Evolutionary conservation across 2,329 filamentous ascomycete species (phyloP), one percentile per base, ranked within the genome.

Genomic region (Penicillium sp.): DNA sequence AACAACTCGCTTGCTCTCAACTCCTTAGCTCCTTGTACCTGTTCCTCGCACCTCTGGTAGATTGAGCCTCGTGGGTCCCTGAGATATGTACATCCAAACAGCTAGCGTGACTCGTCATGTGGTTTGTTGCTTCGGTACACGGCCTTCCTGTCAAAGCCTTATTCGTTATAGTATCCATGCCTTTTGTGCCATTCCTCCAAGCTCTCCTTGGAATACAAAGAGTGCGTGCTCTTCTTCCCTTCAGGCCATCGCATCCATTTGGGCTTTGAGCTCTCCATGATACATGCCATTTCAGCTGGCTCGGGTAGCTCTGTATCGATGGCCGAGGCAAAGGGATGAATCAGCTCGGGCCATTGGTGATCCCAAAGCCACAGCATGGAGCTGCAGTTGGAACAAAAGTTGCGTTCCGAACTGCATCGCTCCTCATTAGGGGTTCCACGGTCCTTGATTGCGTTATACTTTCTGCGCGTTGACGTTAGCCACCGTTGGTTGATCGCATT

Each of bases 311-410:
- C 68, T 4, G 70, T 73, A 59, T 76, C 74, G 52, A 76, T 75
- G 18, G 73, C 74, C 7, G 72, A 71, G 4, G 73, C 72, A 61
- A 76, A 76, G 1, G 73, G 74, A 57, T 76, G 74, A 43, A 75
- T 73, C 45, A 76, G 46, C 50, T 76, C 72, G 0, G 73, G 73
- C 72, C 72, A 76, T 12, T 69, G 63, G 18, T 66, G 59, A 54
- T 76, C 73, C 69, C 70, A 75, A 4, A 76, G 53, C 73, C 73
- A 75, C 5, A 75, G 59, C 72, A 75, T 74, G 4, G 66, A 65
- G 42, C 72, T 69, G 57, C 74, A 76, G 43, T 72, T 71, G 3
- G 66, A 69, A 55, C 72, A 76, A 51, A 76, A 76, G 53, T 64
- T 74, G 9, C 73, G 65, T 58, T 76, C 71, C 0, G 72, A 74